Base-by-base conservation (phyloP, 2,329 filamentous ascomycete genomes). In the Pestalotiopsis sp. region DNA sequence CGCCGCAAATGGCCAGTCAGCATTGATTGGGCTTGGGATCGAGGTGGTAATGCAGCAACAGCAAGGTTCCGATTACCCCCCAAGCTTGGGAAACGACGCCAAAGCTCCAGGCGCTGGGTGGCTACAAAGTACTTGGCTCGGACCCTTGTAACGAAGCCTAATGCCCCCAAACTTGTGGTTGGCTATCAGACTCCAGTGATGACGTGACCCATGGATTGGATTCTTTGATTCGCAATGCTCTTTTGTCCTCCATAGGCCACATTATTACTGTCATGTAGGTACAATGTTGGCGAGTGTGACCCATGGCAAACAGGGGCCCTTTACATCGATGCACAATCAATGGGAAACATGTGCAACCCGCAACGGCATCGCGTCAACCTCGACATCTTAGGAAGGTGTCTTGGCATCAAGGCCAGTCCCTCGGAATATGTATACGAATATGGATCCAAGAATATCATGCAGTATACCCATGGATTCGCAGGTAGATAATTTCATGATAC, bases 351-450 rank as follows among this genome's bases (percentile, higher is more conserved):
- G 59, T 61, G 59, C 59, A 39, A 61, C 59, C 20, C 5, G n/a
- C 12, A 13, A 9, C 31, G 38, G 17, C 25, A 61, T 39, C 14
- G 14, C 59, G 31, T 61, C 31, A 61, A 23, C 31, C 7, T 11
- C 14, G 59, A 36, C 59, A 20, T 14, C n/a, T 61, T 36, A 36
- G 59, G 59, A 61, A 61, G 59, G 59, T 61, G 59, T 36, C 27
- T 38, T n/a, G 59, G 59, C 25, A 13, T 14, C 7, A 61, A 4
- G 17, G 9, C 59, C 59, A 61, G 38, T 61, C 59, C 36, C n/a
- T 38, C 27, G n/a, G 25, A 31, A n/a, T 59, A 12, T 23, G 12
- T n/a, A 4, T 23, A 59, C 27, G 57, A 17, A 52, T 52, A n/a
- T n/a, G 45, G 13, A 52, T 20, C 17, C 4, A 17, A 9, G 5